A percentile compares a stretch with the other conserved stretches of the same genome.
These are phyloP conservation scores for Sphagnum magellanicum DNA, from an alignment of 228 moss, liverwort and hornwort genomes.

Conservation along the genomic window DNA sequence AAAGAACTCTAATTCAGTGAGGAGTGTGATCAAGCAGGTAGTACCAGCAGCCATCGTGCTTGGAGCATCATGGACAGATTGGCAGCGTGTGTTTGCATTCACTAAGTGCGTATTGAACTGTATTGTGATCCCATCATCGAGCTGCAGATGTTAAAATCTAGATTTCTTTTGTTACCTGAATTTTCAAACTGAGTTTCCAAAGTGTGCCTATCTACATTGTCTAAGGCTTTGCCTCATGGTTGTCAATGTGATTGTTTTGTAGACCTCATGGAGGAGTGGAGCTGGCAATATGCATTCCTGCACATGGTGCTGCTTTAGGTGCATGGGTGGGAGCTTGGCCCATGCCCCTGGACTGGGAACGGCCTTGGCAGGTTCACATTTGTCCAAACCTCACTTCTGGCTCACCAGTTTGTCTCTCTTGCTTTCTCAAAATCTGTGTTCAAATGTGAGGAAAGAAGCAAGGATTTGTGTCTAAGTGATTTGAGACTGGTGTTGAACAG, in stretches of 20 bases:
- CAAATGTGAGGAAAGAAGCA: background rate
- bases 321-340: slow-evolving; percentile 98
- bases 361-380: slow-evolving; percentile 81
- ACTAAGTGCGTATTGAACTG: slow-evolving; percentile 39
- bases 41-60: slow-evolving; percentile 72
- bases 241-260: background rate
- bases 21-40: slow-evolving; percentile 28
- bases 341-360: slow-evolving; percentile 98
- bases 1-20: too few relatives aligned
- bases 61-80: slow-evolving; percentile 66
- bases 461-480: background rate
- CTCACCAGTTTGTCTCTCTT: background rate
- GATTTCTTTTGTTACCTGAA: too few relatives aligned
- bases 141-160: too few relatives aligned
- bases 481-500: slow-evolving; percentile 13
- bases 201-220: too few relatives aligned
- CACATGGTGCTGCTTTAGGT: slow-evolving; percentile 83
- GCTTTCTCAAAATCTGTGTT: background rate
- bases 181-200: too few relatives aligned
- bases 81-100: slow-evolving; percentile 78
- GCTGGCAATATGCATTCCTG: slow-evolving; percentile 79
- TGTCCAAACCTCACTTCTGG: background rate
- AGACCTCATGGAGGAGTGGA: slow-evolving; percentile 80
- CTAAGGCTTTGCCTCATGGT: background rate
- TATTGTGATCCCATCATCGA: background rate